Base-by-base conservation (phyloP, 2,329 filamentous ascomycete species). In the Claviceps arundinis region DNA sequence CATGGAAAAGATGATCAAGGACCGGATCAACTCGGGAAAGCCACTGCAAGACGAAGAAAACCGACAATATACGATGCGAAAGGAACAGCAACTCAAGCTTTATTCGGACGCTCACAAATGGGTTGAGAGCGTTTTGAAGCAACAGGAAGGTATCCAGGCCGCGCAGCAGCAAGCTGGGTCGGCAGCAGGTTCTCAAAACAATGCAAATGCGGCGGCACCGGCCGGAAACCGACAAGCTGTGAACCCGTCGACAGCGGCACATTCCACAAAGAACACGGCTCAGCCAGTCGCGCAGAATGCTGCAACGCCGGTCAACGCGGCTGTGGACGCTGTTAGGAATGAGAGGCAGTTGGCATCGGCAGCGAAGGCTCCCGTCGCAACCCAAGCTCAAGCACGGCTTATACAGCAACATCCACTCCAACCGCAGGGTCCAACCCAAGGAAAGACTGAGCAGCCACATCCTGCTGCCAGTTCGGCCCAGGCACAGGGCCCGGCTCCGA, bases 401-500 rank as follows among this genome's bases (percentile, higher is more conserved):
- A 50, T 58, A 7, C 62, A 64, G 24, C 56, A 62, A 4, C 57
- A 47, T 22, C 58, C 58, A 47, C 62, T 61, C 22, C 61, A 58
- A 45, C 61, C 26, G 59, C 63, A 41, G 45, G 56, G 54, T 8
- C 63, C 57, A 34, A 53, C 53, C 24, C 60, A 58, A 38, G 54
- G 57, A 22, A 66, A 63, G 53, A 58, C 63, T 47, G 67, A 68
- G 51, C 66, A 61, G 42, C 63, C 61, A 45, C 66, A 60, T 50
- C 70, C 69, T 1, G 6, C 76, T 8, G 68, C 76, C 46, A 79
- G 78, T 55, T 73, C 75, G 0, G 66, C 70, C 3, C 63, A 77
- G 48, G 60, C 62, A 37, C 56, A 53, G 37, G 50, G 57, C 40
- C 71, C 72, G 52, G 74, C 71, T 4, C 68, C 68, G 8, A 72